Percentiles rank a stretch among this genome's conserved stretches.
These are phyloP conservation scores for Celoporthe dispersa DNA, from an alignment of 2,329 filamentous ascomycete species.

Conservation along the genomic window DNA sequence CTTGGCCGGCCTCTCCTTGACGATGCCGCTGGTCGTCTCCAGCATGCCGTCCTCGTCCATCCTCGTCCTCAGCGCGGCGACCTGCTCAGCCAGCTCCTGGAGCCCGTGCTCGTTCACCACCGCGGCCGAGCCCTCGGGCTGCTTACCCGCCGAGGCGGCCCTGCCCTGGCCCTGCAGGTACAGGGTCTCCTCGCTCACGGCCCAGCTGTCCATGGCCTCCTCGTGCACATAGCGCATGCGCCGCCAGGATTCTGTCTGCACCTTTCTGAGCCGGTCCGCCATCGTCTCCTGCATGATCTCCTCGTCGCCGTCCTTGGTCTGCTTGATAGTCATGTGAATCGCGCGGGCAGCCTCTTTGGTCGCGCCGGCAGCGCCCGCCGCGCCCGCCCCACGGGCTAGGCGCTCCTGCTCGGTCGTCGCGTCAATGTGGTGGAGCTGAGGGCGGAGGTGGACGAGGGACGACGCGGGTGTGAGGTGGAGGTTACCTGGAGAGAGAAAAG, in stretches of 20 bases:
- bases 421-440: slow-evolving; percentile 92
- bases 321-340: slow-evolving; percentile 87
- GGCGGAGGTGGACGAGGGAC: slow-evolving; percentile 84
- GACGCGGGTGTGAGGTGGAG: slow-evolving; percentile 85
- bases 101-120: slow-evolving; percentile 13
- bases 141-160: slow-evolving; percentile 25
- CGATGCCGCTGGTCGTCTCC: slow-evolving; percentile 37
- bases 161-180: slow-evolving; percentile 46
- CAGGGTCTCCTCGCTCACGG: slow-evolving; percentile 74
- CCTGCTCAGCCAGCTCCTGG: slow-evolving; percentile 30
- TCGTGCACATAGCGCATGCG: slow-evolving; percentile 81
- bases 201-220: slow-evolving; percentile 75
- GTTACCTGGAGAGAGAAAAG: slow-evolving; percentile 59
- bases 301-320: slow-evolving; percentile 63
- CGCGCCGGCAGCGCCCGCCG: slow-evolving; percentile 36
- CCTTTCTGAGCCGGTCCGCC: slow-evolving; percentile 73
- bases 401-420: slow-evolving; percentile 76
- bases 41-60: slow-evolving; percentile 40
- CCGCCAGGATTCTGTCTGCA: slow-evolving; percentile 84
- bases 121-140: slow-evolving; percentile 21
- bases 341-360: slow-evolving; percentile 63
- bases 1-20: slow-evolving; percentile 33
- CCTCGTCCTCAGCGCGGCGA: slow-evolving; percentile 32
- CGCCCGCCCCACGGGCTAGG: slow-evolving; percentile 44
- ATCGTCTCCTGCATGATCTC: slow-evolving; percentile 71